Base-by-base conservation (phyloP, 441 rosid genomes). In the Erodium texanum region DNA sequence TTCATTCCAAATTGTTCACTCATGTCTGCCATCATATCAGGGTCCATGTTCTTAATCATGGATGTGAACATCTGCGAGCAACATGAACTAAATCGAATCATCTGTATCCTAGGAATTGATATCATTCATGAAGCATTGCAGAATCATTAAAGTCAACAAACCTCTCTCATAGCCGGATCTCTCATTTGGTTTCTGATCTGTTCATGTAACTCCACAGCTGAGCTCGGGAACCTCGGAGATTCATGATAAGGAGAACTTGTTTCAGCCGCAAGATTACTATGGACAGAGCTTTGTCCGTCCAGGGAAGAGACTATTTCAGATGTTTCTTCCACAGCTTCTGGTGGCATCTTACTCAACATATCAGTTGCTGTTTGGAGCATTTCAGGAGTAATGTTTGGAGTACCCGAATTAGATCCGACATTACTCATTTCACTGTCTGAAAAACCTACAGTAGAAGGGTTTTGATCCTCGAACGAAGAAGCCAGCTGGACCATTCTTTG, bases 21-120 rank as follows among this genome's bases (percentile, higher is more conserved):
- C 96, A 91, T 88, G 86, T 87, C 87, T 64, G 92, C 87, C 95
- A 94, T 88, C 89, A 85, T 91, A 34, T 91, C 97, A 29, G 99
- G 97, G 68, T 84, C 92, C 89, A 91, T 82, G 73, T 83, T 91
- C 82, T 89, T 89, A 63, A 94, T 83, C 96, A 91, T 89, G 59
- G 96, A 87, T 27, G 86, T 48, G 41, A 91, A 84, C 92, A 94
- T 87, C 97, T 94, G 86, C 72, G 3, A 15, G 54, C 54, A 45
- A 38, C 45, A 38, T 38, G 45, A 38, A 38, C 45, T 38, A 7
- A 38, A 7, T 7, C 45, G 29, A 27, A 27, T 27, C 29, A 27
- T 4, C 4, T 27, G 29, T 27, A 27, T 27, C 29, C 29, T 27
- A 27, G 29, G 29, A 27, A 27, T 27, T 4, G 4, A 27, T n/a